Evolutionary conservation across 2,329 filamentous ascomycete genomes (phyloP).

Genomic region (Sarocladiaceae sp.): DNA sequence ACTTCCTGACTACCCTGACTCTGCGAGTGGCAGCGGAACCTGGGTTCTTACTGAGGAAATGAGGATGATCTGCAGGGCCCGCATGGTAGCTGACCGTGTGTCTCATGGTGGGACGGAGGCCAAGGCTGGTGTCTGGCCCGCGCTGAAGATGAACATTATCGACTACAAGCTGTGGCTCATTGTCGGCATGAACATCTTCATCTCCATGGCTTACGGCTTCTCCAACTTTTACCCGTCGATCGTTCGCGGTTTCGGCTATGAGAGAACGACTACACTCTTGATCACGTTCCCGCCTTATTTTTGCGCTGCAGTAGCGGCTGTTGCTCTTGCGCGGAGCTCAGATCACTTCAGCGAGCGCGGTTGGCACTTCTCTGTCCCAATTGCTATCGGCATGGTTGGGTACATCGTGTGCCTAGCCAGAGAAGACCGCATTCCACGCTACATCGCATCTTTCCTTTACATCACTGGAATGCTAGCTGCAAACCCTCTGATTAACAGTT

Average conservation of each 20-base stretch:
- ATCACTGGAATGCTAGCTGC: constrained; percentile 20
- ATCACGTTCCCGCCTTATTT: constrained; percentile 23
- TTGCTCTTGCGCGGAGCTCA: constrained; percentile 16
- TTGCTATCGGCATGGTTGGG: constrained; percentile 38
- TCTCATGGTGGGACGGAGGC: background rate
- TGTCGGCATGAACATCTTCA: constrained; percentile 13
- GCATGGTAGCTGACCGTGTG: constrained; percentile 15
- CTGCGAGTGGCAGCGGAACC: constrained; percentile 10
- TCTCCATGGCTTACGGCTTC: constrained; percentile 19
- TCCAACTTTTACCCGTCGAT: constrained; percentile 22
- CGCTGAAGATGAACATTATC: background rate
- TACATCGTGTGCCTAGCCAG: constrained; percentile 43
- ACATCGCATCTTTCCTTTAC: constrained; percentile 20
- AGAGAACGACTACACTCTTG: constrained; percentile 17
- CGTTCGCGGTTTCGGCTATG: constrained; percentile 16
- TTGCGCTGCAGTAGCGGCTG: constrained; percentile 15
- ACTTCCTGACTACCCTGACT: constrained; percentile 16
- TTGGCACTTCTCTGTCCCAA: constrained; percentile 15
- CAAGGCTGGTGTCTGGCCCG: background rate
- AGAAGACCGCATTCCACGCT: constrained; percentile 15
- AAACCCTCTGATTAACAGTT: constrained; percentile 30
- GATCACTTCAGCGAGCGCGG: constrained; percentile 17
- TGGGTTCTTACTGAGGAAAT: constrained; percentile 14
- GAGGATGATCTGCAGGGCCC: constrained; percentile 13
- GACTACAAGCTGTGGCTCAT: constrained; percentile 5